Evolutionary conservation across 371 early-diverging fungal genomes (phyloP), one percentile per base, ranked within the genome.

Genomic region (Chytridium lagenaria): DNA sequence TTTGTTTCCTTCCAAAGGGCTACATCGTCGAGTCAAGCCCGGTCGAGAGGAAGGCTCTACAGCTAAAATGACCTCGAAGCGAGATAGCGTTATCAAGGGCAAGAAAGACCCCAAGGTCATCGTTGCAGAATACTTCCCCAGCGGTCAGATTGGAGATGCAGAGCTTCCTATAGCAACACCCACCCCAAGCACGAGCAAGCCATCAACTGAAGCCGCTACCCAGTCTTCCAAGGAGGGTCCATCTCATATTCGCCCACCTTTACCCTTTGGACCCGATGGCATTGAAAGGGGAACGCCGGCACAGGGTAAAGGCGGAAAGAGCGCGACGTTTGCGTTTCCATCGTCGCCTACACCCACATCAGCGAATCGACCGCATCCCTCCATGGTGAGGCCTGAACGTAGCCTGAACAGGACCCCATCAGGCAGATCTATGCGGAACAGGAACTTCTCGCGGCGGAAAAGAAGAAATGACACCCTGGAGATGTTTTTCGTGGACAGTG

Each of bases 401-500:
- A 38, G 30, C 38, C 66, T 66, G 5, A 38, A 37, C 10, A 37
- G 66, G 23, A 40, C 66, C 36, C 40, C 66, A 44, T 66, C 66
- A 3, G 66, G 66, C 15, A 66, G 44, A 44, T 66, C 66, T 33
- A 5, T 66, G 2, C 10, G 66, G 2, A 37, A 38, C 26, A n/a
- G 22, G 10, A 30, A 38, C 5, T 28, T 66, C 23, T 26, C 40
- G 22, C 22, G 28, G 22, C 49, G 66, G 40, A 38, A 68, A 66
- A 38, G 40, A 30, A n/a, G 26, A 50, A 26, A 40, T 63, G 15
- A 33, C 7, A 19, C 23, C 71, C 16, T 78, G 78, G 78, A 51
- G 26, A n/a, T 31, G 66, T 26, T 77, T 80, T 50, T 59, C 74
- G 40, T 36, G 50, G 38, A 49, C 68, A 19, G 64, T 72, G 15